phyloP scores from a whole-genome alignment of 495 filamentous ascomycete genomes.

The Daldinia decipiens region DNA sequence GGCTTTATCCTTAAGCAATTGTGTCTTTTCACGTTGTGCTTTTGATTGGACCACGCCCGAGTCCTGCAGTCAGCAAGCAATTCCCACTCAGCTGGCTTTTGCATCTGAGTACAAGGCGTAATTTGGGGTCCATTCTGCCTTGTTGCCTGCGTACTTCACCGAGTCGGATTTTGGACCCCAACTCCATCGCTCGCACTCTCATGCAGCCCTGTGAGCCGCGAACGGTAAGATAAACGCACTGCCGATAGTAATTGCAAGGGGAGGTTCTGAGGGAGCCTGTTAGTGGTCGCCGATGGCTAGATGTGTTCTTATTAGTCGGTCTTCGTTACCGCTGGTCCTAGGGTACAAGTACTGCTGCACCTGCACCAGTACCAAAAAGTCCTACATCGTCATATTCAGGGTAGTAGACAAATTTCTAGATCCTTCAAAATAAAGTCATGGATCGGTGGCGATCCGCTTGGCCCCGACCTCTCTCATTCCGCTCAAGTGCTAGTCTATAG shows the following conservation, averaged over 20 bases:
- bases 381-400: constrained; percentile 50
- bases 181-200: constrained; percentile 47
- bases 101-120: constrained; percentile 48
- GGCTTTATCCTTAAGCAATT: constrained; percentile 35
- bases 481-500: constrained; percentile 43
- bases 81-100: constrained; percentile 49
- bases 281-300: constrained; percentile 48
- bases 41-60: constrained; percentile 50
- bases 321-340: constrained; percentile 50
- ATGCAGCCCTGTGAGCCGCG: constrained; percentile 51
- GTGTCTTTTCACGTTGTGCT: constrained; percentile 25
- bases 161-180: constrained; percentile 50
- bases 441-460: constrained; percentile 47
- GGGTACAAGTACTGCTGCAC: constrained; percentile 47
- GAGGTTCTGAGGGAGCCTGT: constrained; percentile 47
- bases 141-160: constrained; percentile 53
- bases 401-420: constrained; percentile 46
- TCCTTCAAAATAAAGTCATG: constrained; percentile 51
- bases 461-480: constrained; percentile 43
- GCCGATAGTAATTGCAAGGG: constrained; percentile 46
- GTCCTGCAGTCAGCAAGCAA: constrained; percentile 51
- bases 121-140: constrained; percentile 50
- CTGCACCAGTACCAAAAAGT: constrained; percentile 48
- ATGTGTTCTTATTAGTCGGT: constrained; percentile 40
- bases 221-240: constrained; percentile 49